A percentile compares a stretch with the other conserved stretches of the same genome.
phyloP scores from a whole-genome alignment of 352 stramenopile species.

The Thraustochytrium striatum region DNA sequence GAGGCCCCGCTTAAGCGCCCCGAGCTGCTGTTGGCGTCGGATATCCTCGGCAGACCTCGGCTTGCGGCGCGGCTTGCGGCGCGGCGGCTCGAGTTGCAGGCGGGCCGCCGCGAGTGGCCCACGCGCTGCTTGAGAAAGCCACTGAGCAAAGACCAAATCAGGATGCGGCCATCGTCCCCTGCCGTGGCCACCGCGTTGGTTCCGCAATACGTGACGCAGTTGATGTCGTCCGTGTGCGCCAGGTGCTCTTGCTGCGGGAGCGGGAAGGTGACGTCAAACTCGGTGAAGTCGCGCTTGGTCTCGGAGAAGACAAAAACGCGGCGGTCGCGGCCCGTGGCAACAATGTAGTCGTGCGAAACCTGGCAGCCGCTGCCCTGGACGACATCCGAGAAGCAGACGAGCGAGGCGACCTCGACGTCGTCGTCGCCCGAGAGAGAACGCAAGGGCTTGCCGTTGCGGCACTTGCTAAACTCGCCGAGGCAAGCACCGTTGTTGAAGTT shows the following conservation, averaged over 20 bases:
- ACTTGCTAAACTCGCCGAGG: conserved; percentile 73
- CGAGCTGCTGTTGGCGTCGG: too few species aligned
- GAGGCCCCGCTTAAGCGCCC: too few species aligned
- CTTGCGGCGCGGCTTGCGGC: too few species aligned
- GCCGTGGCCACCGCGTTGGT: conserved; percentile 20
- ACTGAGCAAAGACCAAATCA: conserved; percentile 21
- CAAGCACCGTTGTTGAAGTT: conserved; percentile 77
- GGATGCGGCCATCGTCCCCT: conserved; percentile 27
- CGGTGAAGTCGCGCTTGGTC: not conserved
- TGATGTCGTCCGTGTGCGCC: conserved; percentile 32
- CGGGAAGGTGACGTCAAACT: conserved; percentile 11
- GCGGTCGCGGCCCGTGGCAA: conserved; percentile 23
- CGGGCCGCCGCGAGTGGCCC: conserved; percentile 15
- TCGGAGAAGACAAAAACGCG: conserved; percentile 26
- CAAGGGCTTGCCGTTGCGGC: conserved; percentile 62
- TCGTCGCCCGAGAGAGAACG: not conserved
- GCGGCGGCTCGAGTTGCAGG: too few species aligned
- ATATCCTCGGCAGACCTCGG: too few species aligned
- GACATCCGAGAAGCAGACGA: conserved; percentile 27
- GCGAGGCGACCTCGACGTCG: conserved; percentile 16
- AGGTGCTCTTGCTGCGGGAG: conserved; percentile 6
- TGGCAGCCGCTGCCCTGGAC: conserved; percentile 22
- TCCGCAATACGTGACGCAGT: conserved; percentile 32
- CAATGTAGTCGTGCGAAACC: conserved; percentile 14
- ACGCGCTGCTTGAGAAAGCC: conserved; percentile 33